Base-by-base conservation (phyloP, 1,139 yeast species). In the Cylindricascospora bacillispora region DNA sequence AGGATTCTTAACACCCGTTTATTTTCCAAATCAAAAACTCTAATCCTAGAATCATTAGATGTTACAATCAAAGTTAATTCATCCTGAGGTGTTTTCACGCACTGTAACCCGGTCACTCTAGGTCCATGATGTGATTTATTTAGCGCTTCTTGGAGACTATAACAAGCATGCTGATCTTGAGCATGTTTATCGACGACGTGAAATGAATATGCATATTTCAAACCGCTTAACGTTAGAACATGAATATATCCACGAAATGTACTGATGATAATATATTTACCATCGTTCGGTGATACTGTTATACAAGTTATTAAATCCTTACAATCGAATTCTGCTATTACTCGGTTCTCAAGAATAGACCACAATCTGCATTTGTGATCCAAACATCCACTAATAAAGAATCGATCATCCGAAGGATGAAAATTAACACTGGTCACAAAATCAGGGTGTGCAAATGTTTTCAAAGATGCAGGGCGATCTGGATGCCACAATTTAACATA, bases 401-500 rank as follows among this genome's bases (percentile, higher is more conserved):
- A 86, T 22, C 97, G 59, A 49, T 86, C 95, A 56, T 86, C 97
- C 2, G 61, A 62, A 1, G 93, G 93, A 46, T 83, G 94, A 52
- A 86, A 86, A 30, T 69, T 70, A 4, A 81, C 82, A 11, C 80
- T 64, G 0, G 95, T 80, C 4, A 83, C 94, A 53, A 82, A 79
- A 53, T 83, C 94, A 19, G 73, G 69, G 47, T 83, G 92, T 16
- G 57, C 53, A 48, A 81, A 85, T 1, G 75, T 64, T 32, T 78
- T 69, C 20, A 86, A 59, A 34, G 83, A 73, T 12, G 62, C 65
- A 2, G 57, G 57, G 28, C 86, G 62, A 26, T 80, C 82, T 9
- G 78, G 67, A 52, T 86, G 93, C 95, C 95, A 86, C 28, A 86
- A 57, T 37, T 71, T 68, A 1, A 75, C 93, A 0, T 93, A 77